Base-by-base conservation (phyloP, 495 filamentous ascomycete species). In the Saxispiralis lemnorum region DNA sequence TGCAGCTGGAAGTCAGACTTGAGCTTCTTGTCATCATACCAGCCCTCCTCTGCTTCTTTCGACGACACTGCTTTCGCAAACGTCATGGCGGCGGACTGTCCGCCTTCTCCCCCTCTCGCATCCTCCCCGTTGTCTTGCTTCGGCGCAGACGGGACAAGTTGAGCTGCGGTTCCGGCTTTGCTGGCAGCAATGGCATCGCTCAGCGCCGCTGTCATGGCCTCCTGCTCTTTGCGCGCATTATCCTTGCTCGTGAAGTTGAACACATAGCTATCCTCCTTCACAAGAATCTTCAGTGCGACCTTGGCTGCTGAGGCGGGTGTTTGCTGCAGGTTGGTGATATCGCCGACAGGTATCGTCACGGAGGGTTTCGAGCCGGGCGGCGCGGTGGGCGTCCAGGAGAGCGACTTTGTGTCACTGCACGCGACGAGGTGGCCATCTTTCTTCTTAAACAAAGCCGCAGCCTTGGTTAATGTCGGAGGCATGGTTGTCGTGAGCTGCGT, bases 301-400 rank as follows among this genome's bases (percentile, higher is more conserved):
- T 94, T 96, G 11, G 82, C 63, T 14, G 68, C 73, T 7, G 65
- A 76, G 35, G 78, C 81, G 0, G 87, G 85, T 1, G 89, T 95
- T 59, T 94, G 87, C 55, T 96, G 86, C 32, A 97, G 70, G 65
- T 96, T 93, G 17, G 77, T 83, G 53, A 96, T 89, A 42, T 71
- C 73, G 32, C 72, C 57, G 35, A 95, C 65, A n/a, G 71, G 51
- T 20, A 96, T 72, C 2, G 72, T 78, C 31, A 95, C 59, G 15
- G 70, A 51, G 14, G 77, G 67, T 42, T 71, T 62, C 2, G 67
- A 67, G 21, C 61, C 66, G 13, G 69, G 62, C 28, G 67, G 66
- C 47, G 67, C 64, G 14, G 71, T 64, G 0, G 86, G 81, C 5
- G 73, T 82, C 87, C 87, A 97, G 56, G 73, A 76, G 35, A 97